Evolutionary conservation across 139 green algal species (phyloP), one percentile per base, ranked within the genome.

Genomic region (Chlamydomonas sphaeroides): DNA sequence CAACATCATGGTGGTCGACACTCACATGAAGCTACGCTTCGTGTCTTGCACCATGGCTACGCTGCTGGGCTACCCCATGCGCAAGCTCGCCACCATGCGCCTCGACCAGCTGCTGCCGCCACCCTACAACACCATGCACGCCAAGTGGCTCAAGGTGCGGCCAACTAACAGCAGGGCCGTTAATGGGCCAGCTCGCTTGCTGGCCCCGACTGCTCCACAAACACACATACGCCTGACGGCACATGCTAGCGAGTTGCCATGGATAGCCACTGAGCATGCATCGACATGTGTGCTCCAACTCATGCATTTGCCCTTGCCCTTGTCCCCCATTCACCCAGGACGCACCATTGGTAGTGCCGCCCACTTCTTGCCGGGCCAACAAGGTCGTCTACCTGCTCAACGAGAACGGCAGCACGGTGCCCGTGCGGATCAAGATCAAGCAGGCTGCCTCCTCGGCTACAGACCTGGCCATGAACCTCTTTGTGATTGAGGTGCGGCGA

Each of bases 121-220:
- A 25, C 88, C 88, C 51, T 89, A 73, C 82, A 67, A 74, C 25
- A 45, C 83, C 61, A 83, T 91, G 80, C 88, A 91, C 66, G 49
- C 67, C 18, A 84, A 81, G 32, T 91, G 79, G 65, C 63, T 91
- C n/a, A 84, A 78, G 86, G 86, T 87, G 65, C 30, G 85, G 39
- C 28, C 18, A n/a, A n/a, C n/a, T n/a, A n/a, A n/a, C n/a, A n/a
- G n/a, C n/a, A n/a, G n/a, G n/a, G n/a, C n/a, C n/a, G n/a, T n/a
- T n/a, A n/a, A n/a, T n/a, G n/a, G n/a, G n/a, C n/a, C n/a, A n/a
- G n/a, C n/a, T n/a, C 5, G 14, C 65, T 4, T 6, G 35, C 20
- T 32, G 5, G 36, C 18, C 8, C 14, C 11, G 63, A 28, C 14
- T 68, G 10, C 35, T 14, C 32, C 15, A 11, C 15, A 15, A 7